phyloP scores from a whole-genome alignment of 768 basidiomycete genomes.

The Trametopsis cervina region DNA sequence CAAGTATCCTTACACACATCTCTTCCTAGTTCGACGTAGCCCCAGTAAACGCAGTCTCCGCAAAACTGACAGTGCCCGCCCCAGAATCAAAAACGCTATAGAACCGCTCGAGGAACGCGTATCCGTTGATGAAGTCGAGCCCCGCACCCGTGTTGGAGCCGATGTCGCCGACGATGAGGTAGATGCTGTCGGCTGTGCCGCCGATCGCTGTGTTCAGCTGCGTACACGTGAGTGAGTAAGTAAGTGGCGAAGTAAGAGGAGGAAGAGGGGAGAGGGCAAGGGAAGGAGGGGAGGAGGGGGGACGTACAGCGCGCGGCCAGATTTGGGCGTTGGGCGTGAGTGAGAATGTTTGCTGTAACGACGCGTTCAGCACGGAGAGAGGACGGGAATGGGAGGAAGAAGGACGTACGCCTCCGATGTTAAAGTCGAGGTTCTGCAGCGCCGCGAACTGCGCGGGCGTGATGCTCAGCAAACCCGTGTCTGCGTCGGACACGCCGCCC shows the following conservation, averaged over 20 bases:
- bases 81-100: slow-evolving; percentile 44
- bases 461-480: slow-evolving; percentile 26
- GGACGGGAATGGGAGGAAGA: neutral
- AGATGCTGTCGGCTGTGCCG: slow-evolving; percentile 14
- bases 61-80: slow-evolving; percentile 48
- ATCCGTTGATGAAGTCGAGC: slow-evolving; percentile 22
- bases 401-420: slow-evolving; percentile 15
- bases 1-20: no score
- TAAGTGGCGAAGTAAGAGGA: neutral
- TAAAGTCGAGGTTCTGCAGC: slow-evolving; percentile 23
- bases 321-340: slow-evolving; percentile 13
- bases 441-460: slow-evolving; percentile 20
- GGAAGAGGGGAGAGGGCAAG: no score
- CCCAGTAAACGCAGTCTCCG: slow-evolving; percentile 40
- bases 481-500: slow-evolving; percentile 20
- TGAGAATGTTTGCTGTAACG: neutral
- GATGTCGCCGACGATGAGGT: slow-evolving; percentile 19
- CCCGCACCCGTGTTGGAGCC: slow-evolving; percentile 16
- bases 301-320: slow-evolving; percentile 5
- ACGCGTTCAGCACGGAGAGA: neutral
- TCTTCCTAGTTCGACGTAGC: slow-evolving; percentile 36
- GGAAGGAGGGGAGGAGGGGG: no score
- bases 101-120: slow-evolving; percentile 27
- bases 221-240: neutral
- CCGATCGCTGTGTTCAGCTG: slow-evolving; percentile 21